Evolutionary conservation across 257 asterid species (phyloP), one percentile per base, ranked within the genome.

Genomic region (Scutellaria minor): DNA sequence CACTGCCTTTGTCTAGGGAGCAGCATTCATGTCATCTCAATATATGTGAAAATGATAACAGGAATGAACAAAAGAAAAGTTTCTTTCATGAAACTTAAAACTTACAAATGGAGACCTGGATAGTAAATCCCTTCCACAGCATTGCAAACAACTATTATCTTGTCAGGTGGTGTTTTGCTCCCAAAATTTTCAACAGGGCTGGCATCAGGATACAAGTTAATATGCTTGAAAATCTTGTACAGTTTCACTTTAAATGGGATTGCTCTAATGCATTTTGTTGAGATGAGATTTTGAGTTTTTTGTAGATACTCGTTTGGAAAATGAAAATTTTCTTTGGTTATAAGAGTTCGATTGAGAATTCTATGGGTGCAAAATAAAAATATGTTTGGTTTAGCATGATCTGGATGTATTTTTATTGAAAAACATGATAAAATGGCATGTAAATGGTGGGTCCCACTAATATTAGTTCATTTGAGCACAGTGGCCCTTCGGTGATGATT

Each of bases 81-180:
- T 22, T 37, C 54, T 41, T 62, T 52, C 69, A 48, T 20, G 20
- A 44, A 74, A 67, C 55, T 64, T 53, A 10, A 67, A 76, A 76
- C 98, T 81, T 86, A 95, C 99, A 87, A 76, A 79, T 92, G 99
- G 59, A 90, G 89, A 72, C 84, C 82, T 65, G 96, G 85, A 83
- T 55, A 83, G 70, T 95, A 95, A 66, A 79, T 76, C 83, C 85
- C 99, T 82, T 86, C 95, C 66, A 92, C 70, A 27, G 90, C 88
- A 83, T 83, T 75, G 87, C 99, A 95, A 79, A 92, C 86, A 70
- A 95, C 97, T 39, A 78, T 55, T 66, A 92, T 68, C 59, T 82
- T 90, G 59, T 87, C 88, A 58, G 96, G 95, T 5, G 76, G 80
- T 64, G 27, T 73, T 73, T 75, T 77, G 75, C 83, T 73, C 73